Evolutionary conservation across 345 rosid species (phyloP), one percentile per base, ranked within the genome.

Genomic region (Rhodamnia rubescens): DNA sequence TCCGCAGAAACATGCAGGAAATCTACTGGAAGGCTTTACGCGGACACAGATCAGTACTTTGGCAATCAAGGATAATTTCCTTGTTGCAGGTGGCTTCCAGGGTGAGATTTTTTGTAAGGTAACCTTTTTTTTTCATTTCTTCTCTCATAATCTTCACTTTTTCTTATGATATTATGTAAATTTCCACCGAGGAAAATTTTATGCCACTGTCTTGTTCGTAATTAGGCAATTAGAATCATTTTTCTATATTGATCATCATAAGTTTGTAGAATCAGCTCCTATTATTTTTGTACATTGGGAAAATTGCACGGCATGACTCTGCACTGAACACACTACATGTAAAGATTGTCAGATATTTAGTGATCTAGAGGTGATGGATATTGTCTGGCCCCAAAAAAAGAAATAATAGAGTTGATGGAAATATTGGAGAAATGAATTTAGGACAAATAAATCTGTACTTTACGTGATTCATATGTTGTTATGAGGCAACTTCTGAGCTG

Each of bases 21-120:
- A 91, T 88, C 87, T 93, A 75, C 40, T 91, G 85, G 94, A 93
- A 85, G 94, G 94, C 55, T 92, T 93, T 88, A 91, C 91, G 2
- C 90, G 89, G 88, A 92, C 94, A 27, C 94, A 92, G 87, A 92
- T 93, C 85, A 93, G 95, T 88, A 88, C 95, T 55, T 90, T 93
- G 53, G 91, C 93, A 22, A 92, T 93, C 61, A 90, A 85, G 85
- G 92, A 93, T 86, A 87, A 90, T 12, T 87, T 92, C 83, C 84
- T 93, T 47, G 91, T 93, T 29, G 93, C 95, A 7, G 95, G 95
- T 7, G 95, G 95, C 83, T 93, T 93, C 74, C 95, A 93, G 81
- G 95, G 95, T 83, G 95, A 93, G 86, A 89, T 93, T 84, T 89
- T 92, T 29, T 93, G 94, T 90, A 93, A 93, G 92, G 95, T 92